Base-by-base conservation (phyloP, 2,329 filamentous ascomycete genomes). In the Chrysoporthe puriensis region DNA sequence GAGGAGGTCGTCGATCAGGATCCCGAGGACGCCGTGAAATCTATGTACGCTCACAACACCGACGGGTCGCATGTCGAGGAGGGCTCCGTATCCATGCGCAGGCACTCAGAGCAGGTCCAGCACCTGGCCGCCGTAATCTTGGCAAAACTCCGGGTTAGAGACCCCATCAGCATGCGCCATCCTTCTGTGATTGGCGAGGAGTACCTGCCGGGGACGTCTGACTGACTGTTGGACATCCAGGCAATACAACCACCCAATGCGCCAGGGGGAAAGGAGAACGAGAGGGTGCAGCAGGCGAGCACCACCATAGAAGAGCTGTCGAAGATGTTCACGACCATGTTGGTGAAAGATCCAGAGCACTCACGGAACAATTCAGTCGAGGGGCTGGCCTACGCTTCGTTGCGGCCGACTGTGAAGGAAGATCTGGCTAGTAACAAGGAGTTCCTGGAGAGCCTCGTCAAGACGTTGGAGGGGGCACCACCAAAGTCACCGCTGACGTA, bases 351-450 rank as follows among this genome's bases (percentile, higher is more conserved):
- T 57, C 83, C 88, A 57, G 83, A 87, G 44, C 80, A 83, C 64
- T 84, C 83, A 70, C 85, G 86, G 69, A 87, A 91, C 73, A 89
- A 91, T 75, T 90, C 92, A 0, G 88, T 98, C 65, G 96, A 99
- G 79, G 96, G 95, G 6, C 83, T 99, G 69, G 96, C 95, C 16
- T 98, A 97, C 77, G 90, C 94, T 4, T 97, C 95, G 11, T 85
- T 98, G 48, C 93, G 93, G 73, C 88, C 95, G 6, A 89, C 88
- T 68, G 88, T 97, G 67, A 97, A 97, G 77, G 93, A 98, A 76
- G 86, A 89, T 61, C 84, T 98, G 11, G 88, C 89, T 14, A 84
- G 85, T 61, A 91, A 97, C 75, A 77, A 82, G 4, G 78, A 82
- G 8, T 89, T 98, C 60, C 79, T 98, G 42, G 86, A 88, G 71